These are phyloP conservation scores for Leccinum uliginosum DNA, from an alignment of 768 basidiomycete species.

Conservation along the genomic window DNA sequence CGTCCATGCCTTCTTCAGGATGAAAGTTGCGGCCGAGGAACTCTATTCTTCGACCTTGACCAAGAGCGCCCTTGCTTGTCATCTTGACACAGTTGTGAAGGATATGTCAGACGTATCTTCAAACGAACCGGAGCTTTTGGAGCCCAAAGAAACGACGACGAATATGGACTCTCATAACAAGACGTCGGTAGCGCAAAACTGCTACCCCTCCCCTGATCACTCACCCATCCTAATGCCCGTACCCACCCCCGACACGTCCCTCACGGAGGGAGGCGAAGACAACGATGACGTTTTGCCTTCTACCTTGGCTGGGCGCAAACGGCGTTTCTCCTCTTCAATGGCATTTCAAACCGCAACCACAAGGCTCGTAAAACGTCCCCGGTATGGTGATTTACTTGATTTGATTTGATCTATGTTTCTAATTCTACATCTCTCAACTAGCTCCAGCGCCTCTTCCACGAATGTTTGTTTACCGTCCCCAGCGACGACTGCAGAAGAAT, in stretches of 20 bases:
- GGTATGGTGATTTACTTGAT: background rate
- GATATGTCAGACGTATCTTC: background rate
- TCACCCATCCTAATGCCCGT: background rate
- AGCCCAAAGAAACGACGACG: background rate
- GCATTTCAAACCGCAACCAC: background rate
- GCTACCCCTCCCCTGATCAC: background rate
- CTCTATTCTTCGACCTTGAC: conserved; percentile 27
- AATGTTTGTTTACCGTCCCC: background rate
- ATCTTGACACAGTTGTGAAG: conserved; percentile 29
- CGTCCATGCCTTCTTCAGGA: conserved; percentile 22
- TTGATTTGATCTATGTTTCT: background rate
- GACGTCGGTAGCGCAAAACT: background rate
- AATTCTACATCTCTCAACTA: background rate
- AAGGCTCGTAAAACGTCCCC: background rate
- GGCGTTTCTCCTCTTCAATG: background rate
- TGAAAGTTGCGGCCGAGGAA: conserved; percentile 25
- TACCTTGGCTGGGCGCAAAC: background rate
- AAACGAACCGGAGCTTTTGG: background rate
- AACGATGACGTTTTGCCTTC: background rate
- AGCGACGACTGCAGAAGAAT: background rate
- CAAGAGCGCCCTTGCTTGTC: conserved; percentile 26
- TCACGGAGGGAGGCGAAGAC: background rate
- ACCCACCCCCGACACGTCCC: background rate
- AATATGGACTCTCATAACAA: background rate
- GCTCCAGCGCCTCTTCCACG: background rate